These are phyloP conservation scores for Verticillium dahliae DNA, from an alignment of 2,329 filamentous ascomycete species.

Conservation along the genomic window DNA sequence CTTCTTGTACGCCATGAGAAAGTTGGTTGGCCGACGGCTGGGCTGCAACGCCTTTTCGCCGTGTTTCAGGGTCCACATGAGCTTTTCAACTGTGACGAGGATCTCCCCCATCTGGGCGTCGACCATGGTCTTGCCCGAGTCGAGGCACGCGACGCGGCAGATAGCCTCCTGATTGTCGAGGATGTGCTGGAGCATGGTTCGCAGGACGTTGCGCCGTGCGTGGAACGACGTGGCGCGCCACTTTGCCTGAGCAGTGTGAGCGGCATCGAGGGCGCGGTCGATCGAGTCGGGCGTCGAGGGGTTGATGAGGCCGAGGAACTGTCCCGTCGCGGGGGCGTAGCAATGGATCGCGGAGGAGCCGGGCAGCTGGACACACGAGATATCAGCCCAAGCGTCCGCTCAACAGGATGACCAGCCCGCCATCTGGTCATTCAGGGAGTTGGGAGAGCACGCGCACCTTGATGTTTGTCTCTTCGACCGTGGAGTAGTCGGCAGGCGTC, in stretches of 20 bases:
- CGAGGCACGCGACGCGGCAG: slow-evolving; percentile 76
- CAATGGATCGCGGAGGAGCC: slow-evolving; percentile 69
- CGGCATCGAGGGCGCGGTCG: slow-evolving; percentile 69
- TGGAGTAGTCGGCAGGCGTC: slow-evolving; percentile 47
- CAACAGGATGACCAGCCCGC: no score
- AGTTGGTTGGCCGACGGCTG: slow-evolving; percentile 72
- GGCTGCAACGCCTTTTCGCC: slow-evolving; percentile 74
- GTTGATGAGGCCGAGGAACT: slow-evolving; percentile 71
- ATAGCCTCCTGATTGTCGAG: slow-evolving; percentile 87
- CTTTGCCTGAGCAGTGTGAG: slow-evolving; percentile 64
- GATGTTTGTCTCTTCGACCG: slow-evolving; percentile 54
- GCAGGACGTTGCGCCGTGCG: slow-evolving; percentile 71
- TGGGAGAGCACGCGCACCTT: slow-evolving; percentile 34
- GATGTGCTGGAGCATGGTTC: slow-evolving; percentile 73
- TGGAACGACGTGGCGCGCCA: slow-evolving; percentile 77
- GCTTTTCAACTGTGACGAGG: slow-evolving; percentile 85
- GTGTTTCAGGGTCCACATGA: slow-evolving; percentile 89
- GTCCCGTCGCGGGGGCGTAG: slow-evolving; percentile 84
- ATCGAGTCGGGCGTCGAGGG: slow-evolving; percentile 72
- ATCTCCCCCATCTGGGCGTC: slow-evolving; percentile 94
- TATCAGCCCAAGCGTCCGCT: no score
- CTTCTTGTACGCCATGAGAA: slow-evolving; percentile 92
- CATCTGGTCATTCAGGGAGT: background rate
- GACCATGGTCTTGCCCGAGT: slow-evolving; percentile 93
- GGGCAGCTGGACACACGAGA: slow-evolving; percentile 32